Evolutionary conservation across 306 rosid genomes (phyloP), one percentile per base, ranked within the genome.

Genomic region (Begonia fuchsioides): DNA sequence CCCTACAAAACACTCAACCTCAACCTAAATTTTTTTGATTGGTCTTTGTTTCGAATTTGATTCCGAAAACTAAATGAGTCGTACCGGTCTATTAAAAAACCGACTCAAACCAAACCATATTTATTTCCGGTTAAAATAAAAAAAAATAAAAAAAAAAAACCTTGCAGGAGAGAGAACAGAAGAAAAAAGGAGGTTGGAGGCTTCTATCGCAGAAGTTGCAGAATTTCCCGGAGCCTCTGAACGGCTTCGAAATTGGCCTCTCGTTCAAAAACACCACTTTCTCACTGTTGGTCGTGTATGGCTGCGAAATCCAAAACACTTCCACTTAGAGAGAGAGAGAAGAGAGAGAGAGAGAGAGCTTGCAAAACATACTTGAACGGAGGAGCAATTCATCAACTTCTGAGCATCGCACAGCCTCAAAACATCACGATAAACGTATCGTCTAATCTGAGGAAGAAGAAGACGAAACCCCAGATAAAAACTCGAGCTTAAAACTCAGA

Each of bases 91-190:
- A n/a, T n/a, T n/a, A n/a, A n/a, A n/a, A n/a, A n/a, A n/a, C n/a
- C n/a, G n/a, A n/a, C n/a, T n/a, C n/a, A n/a, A n/a, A n/a, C n/a
- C n/a, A n/a, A n/a, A n/a, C n/a, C n/a, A n/a, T n/a, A n/a, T n/a
- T n/a, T n/a, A n/a, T n/a, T n/a, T n/a, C n/a, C n/a, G n/a, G n/a
- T n/a, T n/a, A n/a, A n/a, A n/a, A n/a, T n/a, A n/a, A n/a, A n/a
- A n/a, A n/a, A n/a, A n/a, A n/a, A n/a, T n/a, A n/a, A n/a, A n/a
- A n/a, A n/a, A n/a, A n/a, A n/a, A 8, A 14, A 4, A 92, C 98
- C 98, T 85, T 92, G 98, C 98, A 92, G 13, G 77, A 71, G 51
- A 92, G 72, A 46, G 88, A 92, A 64, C 98, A 92, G 68, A 73
- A 92, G 19, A 67, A 69, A 62, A 75, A 92, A 19, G 88, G 81